These are phyloP conservation scores for Lepiota venenata DNA, from an alignment of 768 basidiomycete genomes.

Conservation along the genomic window DNA sequence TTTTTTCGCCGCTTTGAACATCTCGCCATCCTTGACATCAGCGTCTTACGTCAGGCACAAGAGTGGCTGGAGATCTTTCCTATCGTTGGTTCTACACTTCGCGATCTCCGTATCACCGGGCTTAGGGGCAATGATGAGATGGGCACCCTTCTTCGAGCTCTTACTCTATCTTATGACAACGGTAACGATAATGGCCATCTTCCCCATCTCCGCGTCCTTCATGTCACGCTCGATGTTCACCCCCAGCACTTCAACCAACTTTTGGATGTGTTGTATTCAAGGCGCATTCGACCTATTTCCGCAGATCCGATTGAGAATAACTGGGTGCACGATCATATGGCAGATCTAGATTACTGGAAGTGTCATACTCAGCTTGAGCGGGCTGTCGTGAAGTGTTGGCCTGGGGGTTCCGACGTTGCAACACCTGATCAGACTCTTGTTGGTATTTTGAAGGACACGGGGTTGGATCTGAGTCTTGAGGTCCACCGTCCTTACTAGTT, in stretches of 20 bases:
- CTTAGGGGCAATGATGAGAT: conserved; percentile 3
- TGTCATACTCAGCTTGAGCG: neutral
- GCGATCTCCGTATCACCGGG: neutral
- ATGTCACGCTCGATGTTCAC: neutral
- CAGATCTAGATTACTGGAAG: neutral
- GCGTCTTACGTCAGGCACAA: neutral
- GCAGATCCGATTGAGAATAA: neutral
- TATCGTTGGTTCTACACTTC: neutral
- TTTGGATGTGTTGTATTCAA: neutral
- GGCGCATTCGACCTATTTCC: neutral
- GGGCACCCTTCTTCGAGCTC: neutral
- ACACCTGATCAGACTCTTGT: neutral
- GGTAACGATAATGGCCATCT: neutral
- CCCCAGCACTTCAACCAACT: neutral
- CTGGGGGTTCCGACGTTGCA: conserved; percentile 3
- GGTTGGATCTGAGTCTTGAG: too few relatives aligned
- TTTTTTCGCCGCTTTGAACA: neutral
- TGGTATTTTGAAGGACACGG: neutral
- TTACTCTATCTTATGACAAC: neutral
- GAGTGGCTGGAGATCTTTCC: conserved; percentile 4
- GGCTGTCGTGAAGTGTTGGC: conserved; percentile 3
- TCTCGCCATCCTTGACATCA: neutral
- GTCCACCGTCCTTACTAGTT: too few relatives aligned
- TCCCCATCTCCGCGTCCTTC: too few relatives aligned
- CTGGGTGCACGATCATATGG: neutral